phyloP scores from a whole-genome alignment of 805 yeast genomes.

The Candida nemodendra region DNA sequence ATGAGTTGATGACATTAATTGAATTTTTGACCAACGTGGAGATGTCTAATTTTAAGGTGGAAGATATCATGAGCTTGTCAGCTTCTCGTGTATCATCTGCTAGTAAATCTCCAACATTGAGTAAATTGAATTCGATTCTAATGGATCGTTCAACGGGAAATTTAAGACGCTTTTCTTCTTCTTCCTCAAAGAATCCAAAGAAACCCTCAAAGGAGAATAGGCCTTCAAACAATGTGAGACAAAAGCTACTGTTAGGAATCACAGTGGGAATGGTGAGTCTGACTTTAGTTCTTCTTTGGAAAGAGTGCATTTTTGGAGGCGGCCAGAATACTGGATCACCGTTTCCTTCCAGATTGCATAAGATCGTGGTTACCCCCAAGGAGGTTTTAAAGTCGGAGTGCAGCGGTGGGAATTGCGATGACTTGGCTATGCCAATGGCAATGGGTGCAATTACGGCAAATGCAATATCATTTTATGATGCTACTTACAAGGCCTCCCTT shows the following conservation, averaged over 20 bases:
- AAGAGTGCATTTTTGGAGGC: constrained; percentile 12
- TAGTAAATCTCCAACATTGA: constrained; percentile 11
- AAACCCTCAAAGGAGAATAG: constrained; percentile 4
- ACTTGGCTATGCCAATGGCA: not conserved
- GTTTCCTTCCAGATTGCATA: constrained; percentile 4
- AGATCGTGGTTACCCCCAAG: constrained; percentile 8
- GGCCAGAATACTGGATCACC: not conserved
- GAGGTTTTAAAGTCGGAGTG: constrained; percentile 13
- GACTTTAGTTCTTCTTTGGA: constrained; percentile 29
- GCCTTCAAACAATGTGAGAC: constrained; percentile 13
- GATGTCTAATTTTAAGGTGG: constrained; percentile 12
- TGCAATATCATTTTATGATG: constrained; percentile 7
- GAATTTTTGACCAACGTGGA: constrained; percentile 31
- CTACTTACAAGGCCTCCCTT: constrained; percentile 5
- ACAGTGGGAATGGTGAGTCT: constrained; percentile 31
- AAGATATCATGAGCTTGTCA: constrained; percentile 12
- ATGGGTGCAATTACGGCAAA: not conserved
- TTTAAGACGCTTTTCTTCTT: constrained; percentile 3
- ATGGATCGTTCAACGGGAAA: constrained; percentile 19
- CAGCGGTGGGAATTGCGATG: constrained; percentile 2
- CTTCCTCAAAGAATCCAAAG: constrained; percentile 1
- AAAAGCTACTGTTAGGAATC: constrained; percentile 24
- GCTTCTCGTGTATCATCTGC: constrained; percentile 6
- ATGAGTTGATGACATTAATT: constrained; percentile 33
- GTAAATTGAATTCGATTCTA: constrained; percentile 24